A percentile compares a stretch with the other conserved stretches of the same genome.
Evolutionary conservation across 108 stramenopile species (phyloP).

Genomic region (Pseudonitzschia multiseries): DNA sequence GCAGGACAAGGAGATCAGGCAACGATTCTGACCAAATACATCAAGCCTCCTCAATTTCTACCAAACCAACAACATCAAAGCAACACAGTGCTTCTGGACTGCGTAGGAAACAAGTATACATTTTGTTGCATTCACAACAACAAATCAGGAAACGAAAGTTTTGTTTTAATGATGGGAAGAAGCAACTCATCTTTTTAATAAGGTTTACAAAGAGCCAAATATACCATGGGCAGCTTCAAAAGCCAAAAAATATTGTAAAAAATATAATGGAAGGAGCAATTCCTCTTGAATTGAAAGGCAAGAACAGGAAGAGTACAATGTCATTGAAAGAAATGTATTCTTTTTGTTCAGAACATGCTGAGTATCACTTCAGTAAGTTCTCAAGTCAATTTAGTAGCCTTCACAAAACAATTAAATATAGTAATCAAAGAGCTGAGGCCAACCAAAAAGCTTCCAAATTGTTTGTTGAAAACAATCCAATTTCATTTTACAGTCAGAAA

Average conservation of each 20-base stretch:
- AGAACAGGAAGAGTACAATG: background rate
- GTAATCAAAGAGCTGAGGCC: background rate
- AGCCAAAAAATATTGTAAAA: constrained; percentile 8
- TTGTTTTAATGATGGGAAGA: too few species aligned
- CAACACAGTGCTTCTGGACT: too few species aligned
- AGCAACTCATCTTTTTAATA: too few species aligned
- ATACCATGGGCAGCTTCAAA: constrained; percentile 2
- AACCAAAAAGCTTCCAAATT: constrained; percentile 14
- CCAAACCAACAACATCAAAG: too few species aligned
- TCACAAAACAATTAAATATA: background rate
- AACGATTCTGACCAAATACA: background rate
- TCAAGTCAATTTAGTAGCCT: background rate
- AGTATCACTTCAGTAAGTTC: constrained; percentile 14
- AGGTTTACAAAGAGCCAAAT: constrained; percentile 20
- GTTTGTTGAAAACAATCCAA: background rate
- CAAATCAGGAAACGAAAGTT: too few species aligned
- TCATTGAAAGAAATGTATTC: background rate
- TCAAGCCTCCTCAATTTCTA: background rate
- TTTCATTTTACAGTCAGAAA: constrained; percentile 7
- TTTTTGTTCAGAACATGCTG: constrained; percentile 14
- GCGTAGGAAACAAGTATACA: too few species aligned
- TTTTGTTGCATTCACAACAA: too few species aligned
- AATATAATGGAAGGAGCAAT: background rate
- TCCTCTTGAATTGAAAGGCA: background rate
- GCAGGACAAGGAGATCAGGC: too few species aligned